Base-by-base conservation (phyloP, 768 basidiomycete species). In the Holtermanniella nyarrowii region DNA sequence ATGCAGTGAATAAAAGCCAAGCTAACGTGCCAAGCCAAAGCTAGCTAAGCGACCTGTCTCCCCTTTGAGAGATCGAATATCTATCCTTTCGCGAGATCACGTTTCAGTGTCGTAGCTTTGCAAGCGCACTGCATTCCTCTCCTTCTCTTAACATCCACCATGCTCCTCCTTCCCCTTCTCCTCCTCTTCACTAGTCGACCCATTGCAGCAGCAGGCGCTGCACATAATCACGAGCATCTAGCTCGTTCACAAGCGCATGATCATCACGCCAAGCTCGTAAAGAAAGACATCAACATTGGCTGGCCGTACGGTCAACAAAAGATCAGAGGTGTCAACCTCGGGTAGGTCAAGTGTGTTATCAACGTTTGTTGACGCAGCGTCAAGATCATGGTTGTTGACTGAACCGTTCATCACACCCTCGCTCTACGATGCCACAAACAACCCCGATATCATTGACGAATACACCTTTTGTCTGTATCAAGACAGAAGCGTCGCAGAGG, bases 341-440 rank as follows among this genome's bases (percentile, higher is more conserved):
- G 65, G 44, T 60, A 63, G 43, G 64, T 64, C 49, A 52, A 61
- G 62, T 1, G 0, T 4, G 37, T 10, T 42, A 45, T 31, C 10
- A n/a, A 20, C 24, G n/a, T 21, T 49, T 39, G 11, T 42, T 16
- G 24, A 16, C 26, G 42, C 55, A 51, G 44, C 14, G 14, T 37
- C 31, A 31, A 37, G 18, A 37, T 26, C 48, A 64, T 62, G 61
- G 59, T 64, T 60, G 4, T 54, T 64, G 16, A 51, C 62, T 41
- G 69, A 71, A 56, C 67, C 67, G 1, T 71, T 60, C 53, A 69
- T 71, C 58, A 69, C 55, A 20, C 70, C 70, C 4, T 62, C 62
- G n/a, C 51, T 71, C 3, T 71, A 66, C 55, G 61, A 62, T 10
- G 46, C 42, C 14, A 63, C 63, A 26, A 58, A 60, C 22, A 69